A percentile compares a stretch with the other conserved stretches of the same genome.
phyloP scores from a whole-genome alignment of 1,139 yeast species.

The Blastobotrys serpentis region DNA sequence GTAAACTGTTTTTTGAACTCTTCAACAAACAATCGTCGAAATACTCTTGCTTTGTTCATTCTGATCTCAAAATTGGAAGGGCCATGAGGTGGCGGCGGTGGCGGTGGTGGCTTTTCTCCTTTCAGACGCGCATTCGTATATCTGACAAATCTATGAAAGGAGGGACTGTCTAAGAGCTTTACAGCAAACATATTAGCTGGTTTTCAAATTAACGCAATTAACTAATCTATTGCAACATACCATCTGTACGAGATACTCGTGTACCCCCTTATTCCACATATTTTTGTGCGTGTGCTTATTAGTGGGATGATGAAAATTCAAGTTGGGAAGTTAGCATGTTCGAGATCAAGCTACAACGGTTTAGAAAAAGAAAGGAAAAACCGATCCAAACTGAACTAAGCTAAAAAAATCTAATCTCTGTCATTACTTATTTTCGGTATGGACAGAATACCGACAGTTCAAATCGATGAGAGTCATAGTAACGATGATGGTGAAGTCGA shows the following conservation, averaged over 20 bases:
- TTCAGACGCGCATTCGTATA: constrained; percentile 58
- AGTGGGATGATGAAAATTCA: no score
- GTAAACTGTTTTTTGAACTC: constrained; percentile 56
- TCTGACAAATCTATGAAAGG: constrained; percentile 69
- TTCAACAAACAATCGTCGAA: constrained; percentile 57
- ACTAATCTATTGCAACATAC: no score
- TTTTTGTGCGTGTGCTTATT: no score
- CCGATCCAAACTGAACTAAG: constrained; percentile 6
- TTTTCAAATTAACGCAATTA: no score
- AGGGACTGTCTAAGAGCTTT: constrained; percentile 56
- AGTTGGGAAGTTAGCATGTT: constrained; percentile 3
- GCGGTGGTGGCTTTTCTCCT: constrained; percentile 37
- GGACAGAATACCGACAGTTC: constrained; percentile 6
- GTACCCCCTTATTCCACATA: constrained; percentile 32
- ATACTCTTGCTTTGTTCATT: constrained; percentile 55
- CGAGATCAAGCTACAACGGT: no score
- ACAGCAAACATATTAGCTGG: neutral
- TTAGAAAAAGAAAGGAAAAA: constrained; percentile 5
- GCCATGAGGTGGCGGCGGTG: constrained; percentile 19
- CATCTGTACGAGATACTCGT: constrained; percentile 29
- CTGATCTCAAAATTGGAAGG: constrained; percentile 25
- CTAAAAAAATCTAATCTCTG: neutral
- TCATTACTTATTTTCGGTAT: neutral
- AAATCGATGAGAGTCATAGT: constrained; percentile 3
- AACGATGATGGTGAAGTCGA: neutral